Base-by-base conservation (phyloP, 2,329 filamentous ascomycete genomes). In the Torrubiella hemipterigena region DNA sequence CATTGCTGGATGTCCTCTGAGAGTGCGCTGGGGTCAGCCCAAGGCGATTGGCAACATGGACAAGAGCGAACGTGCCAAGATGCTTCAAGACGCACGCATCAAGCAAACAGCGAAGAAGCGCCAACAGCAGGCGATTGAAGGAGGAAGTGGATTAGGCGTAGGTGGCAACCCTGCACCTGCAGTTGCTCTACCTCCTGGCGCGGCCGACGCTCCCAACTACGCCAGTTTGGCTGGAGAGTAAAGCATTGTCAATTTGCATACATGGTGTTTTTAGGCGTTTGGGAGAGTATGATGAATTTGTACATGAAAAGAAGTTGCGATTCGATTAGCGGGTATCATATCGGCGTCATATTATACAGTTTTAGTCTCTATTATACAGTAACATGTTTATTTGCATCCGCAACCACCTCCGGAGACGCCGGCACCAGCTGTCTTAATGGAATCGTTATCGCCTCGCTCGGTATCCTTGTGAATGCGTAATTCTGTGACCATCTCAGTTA, bases 31-130 rank as follows among this genome's bases (percentile, higher is more conserved):
- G 91, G 89, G 87, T 12, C 80, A 82, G 50, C 89, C 93, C 12
- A 91, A 86, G 61, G 81, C 89, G 2, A 68, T 98, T 34, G 91
- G 94, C 34, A 93, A 75, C 16, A 81, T 96, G 76, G 83, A 93
- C 40, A 79, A 80, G 38, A 86, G 95, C 33, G 73, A 93, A 52
- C 72, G 89, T 26, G 67, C 80, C 42, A 73, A 81, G 47, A 85
- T 93, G 63, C 76, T 87, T 15, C 73, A 77, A 21, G 85, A 93
- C 46, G 89, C 66, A 51, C 27, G 62, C 54, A 33, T 58, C 55
- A 38, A 63, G 54, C 47, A 58, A 57, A 35, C 54, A 4, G 20
- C 50, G 23, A 50, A 53, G 40, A 38, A 39, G 44, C 30, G 53
- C 35, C 38, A 43, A 35, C 44, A 33, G 45, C 47, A 31, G 7